These are phyloP conservation scores for Yamadazyma kanchanaburiensis DNA, from an alignment of 1,139 yeast genomes.

Conservation along the genomic window DNA sequence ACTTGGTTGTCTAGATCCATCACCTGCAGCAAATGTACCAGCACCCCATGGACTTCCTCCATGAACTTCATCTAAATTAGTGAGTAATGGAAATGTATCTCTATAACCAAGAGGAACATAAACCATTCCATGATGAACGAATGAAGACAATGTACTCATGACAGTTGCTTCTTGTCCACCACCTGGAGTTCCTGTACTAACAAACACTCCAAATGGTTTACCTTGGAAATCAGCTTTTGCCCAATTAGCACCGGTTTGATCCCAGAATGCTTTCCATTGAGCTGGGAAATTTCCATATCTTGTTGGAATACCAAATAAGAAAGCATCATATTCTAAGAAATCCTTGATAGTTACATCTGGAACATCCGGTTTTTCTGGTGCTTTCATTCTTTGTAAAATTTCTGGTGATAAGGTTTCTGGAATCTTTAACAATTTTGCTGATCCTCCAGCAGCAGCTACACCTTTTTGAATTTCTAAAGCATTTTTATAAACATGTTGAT, in stretches of 20 bases:
- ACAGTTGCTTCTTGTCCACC: conserved; percentile 49
- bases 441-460: conserved; percentile 33
- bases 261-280: conserved; percentile 44
- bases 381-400: conserved; percentile 37
- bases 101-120: conserved; percentile 49
- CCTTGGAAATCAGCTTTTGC: conserved; percentile 43
- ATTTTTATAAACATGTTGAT: conserved; percentile 57
- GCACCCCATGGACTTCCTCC: conserved; percentile 55
- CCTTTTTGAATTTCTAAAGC: conserved; percentile 46
- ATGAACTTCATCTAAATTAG: conserved; percentile 36
- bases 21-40: conserved; percentile 46
- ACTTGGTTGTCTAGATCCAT: conserved; percentile 45
- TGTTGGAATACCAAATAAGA: conserved; percentile 50
- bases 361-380: conserved; percentile 26
- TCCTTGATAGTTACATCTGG: conserved; percentile 40
- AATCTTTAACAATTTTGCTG: conserved; percentile 43
- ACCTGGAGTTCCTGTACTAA: conserved; percentile 43
- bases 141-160: conserved; percentile 29
- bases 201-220: conserved; percentile 46
- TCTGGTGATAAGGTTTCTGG: conserved; percentile 46
- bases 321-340: conserved; percentile 42
- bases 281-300: conserved; percentile 48
- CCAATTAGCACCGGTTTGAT: conserved; percentile 48
- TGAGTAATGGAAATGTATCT: conserved; percentile 28
- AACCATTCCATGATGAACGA: conserved; percentile 50